Evolutionary conservation across 148 eudicot species (phyloP).

Genomic region (Chenopodium quinoa): DNA sequence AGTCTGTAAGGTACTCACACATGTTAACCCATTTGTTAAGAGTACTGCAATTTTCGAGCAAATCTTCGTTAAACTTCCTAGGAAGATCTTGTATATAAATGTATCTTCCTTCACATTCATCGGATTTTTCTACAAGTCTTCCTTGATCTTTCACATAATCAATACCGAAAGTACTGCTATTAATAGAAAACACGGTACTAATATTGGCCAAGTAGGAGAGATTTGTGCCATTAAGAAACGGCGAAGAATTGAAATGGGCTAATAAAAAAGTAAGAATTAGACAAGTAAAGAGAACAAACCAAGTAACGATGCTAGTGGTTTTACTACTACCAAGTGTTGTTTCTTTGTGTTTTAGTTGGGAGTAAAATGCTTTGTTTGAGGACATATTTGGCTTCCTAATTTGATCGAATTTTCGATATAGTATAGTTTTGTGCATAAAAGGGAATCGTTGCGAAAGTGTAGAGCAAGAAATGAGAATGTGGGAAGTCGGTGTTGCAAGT

Average conservation of each 20-base stretch:
- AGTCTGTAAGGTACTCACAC: conserved; percentile 49
- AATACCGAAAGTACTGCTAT: background rate
- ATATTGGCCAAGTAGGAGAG: background rate
- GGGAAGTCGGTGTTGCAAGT: background rate
- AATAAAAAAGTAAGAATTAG: background rate
- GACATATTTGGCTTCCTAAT: background rate
- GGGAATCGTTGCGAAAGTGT: background rate
- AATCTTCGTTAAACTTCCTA: conserved; percentile 41
- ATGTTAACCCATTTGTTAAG: conserved; percentile 48
- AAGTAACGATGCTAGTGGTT: background rate
- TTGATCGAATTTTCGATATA: background rate
- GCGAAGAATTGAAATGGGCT: background rate
- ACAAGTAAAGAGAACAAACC: background rate
- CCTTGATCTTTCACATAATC: background rate
- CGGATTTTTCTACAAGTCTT: background rate
- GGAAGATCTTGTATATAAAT: conserved; percentile 62
- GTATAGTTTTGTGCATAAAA: background rate
- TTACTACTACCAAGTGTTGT: background rate
- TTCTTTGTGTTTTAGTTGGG: background rate
- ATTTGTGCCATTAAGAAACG: background rate
- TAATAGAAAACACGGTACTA: background rate
- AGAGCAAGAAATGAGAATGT: conserved; percentile 3
- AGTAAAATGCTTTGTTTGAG: conserved; percentile 4
- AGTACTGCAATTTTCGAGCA: conserved; percentile 41
- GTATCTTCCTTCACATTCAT: conserved; percentile 56